phyloP scores from a whole-genome alignment of 1,284 basidiomycete species.

The Cronartium quercuum region DNA sequence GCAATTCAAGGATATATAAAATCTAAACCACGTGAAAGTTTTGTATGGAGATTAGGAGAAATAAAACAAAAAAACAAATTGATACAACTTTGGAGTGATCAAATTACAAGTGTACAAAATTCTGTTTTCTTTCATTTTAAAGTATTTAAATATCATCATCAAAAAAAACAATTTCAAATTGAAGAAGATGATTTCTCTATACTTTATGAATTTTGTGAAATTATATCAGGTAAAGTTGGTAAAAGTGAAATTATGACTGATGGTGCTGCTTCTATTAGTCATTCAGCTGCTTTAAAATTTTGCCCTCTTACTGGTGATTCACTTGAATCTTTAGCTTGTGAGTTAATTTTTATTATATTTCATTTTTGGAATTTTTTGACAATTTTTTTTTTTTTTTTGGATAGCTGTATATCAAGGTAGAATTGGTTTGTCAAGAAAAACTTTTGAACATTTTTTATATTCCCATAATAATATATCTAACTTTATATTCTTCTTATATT shows the following conservation, averaged over 20 bases:
- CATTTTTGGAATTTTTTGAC: background rate
- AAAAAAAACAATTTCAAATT: background rate
- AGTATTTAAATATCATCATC: background rate
- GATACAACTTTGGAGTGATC: constrained; percentile 14
- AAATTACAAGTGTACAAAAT: background rate
- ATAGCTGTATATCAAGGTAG: constrained; percentile 27
- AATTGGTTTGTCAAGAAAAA: constrained; percentile 12
- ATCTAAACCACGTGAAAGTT: background rate
- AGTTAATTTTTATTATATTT: background rate
- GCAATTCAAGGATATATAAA: constrained; percentile 12
- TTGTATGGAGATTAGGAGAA: constrained; percentile 15
- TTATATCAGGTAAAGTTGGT: background rate
- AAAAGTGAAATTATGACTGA: constrained; percentile 33
- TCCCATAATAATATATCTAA: background rate
- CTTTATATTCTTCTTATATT: too few species aligned
- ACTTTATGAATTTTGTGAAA: background rate
- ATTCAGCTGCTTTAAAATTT: background rate
- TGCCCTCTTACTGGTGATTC: background rate
- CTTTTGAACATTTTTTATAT: too few species aligned
- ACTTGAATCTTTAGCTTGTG: constrained; percentile 5
- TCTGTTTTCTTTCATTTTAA: constrained; percentile 12
- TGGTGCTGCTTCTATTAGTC: constrained; percentile 29
- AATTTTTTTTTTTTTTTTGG: background rate
- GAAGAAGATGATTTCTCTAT: background rate
- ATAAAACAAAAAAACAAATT: background rate